These are phyloP conservation scores for Kalmanozyma brasiliensis DNA, from an alignment of 1,284 basidiomycete species.

Conservation along the genomic window DNA sequence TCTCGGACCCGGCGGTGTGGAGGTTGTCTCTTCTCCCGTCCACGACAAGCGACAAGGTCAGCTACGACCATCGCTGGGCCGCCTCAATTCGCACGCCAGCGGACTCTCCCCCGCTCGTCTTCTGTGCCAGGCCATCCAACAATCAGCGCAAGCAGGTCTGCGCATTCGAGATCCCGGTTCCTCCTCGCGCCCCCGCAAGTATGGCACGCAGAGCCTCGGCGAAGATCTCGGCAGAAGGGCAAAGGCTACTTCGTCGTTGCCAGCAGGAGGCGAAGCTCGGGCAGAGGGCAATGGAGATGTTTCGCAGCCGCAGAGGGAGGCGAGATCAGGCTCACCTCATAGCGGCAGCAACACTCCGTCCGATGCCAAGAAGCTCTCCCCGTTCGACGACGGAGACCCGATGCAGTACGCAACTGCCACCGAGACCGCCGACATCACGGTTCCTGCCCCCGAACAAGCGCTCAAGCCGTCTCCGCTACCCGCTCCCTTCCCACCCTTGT, in stretches of 20 bases:
- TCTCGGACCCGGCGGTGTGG: constrained; percentile 35
- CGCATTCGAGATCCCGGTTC: constrained; percentile 42
- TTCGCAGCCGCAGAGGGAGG: constrained; percentile 4
- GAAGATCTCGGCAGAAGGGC: constrained; percentile 27
- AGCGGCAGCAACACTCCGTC: constrained; percentile 36
- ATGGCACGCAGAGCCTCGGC: constrained; percentile 23
- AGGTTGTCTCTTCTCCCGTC: constrained; percentile 10
- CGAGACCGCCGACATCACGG: constrained; percentile 47
- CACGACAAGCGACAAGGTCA: neutral
- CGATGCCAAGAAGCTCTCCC: constrained; percentile 44
- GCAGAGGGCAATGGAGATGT: neutral
- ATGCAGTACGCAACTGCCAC: constrained; percentile 52
- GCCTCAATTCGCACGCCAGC: constrained; percentile 41
- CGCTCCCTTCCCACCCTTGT: constrained; percentile 46
- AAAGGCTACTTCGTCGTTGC: constrained; percentile 8
- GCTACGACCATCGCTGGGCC: constrained; percentile 22
- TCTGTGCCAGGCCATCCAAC: constrained; percentile 49
- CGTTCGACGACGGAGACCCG: constrained; percentile 44
- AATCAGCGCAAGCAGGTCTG: constrained; percentile 43
- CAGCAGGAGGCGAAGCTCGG: constrained; percentile 6
- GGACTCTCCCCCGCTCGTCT: constrained; percentile 46
- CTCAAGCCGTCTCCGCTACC: constrained; percentile 42
- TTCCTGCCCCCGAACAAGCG: constrained; percentile 44
- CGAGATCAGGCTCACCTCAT: constrained; percentile 15
- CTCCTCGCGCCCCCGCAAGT: constrained; percentile 6